These are phyloP conservation scores for Trichosporon sp. DNA, from an alignment of 1,284 basidiomycete genomes.

Conservation along the genomic window DNA sequence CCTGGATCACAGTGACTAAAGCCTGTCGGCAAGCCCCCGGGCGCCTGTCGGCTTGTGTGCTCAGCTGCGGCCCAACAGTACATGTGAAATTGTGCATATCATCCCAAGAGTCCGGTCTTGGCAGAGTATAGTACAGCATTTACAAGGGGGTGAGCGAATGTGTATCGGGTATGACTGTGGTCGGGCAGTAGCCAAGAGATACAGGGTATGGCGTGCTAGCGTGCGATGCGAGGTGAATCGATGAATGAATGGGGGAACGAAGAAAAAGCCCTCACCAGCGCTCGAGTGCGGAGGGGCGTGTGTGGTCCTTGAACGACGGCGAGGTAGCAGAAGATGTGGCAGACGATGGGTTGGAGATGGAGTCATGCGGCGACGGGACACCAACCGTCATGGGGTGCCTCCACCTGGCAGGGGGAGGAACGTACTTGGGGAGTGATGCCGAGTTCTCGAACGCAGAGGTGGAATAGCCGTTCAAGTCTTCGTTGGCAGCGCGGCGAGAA, in stretches of 20 bases:
- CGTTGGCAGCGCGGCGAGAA: background rate
- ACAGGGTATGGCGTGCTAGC: background rate
- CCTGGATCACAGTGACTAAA: too few relatives aligned
- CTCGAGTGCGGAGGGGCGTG: background rate
- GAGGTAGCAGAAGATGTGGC: background rate
- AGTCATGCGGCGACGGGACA: background rate
- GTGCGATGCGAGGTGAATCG: background rate
- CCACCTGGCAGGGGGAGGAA: background rate
- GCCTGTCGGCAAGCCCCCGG: too few relatives aligned
- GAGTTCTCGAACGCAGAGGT: background rate
- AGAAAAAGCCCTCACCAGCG: background rate
- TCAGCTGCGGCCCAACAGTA: background rate
- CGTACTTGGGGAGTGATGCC: background rate
- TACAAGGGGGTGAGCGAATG: background rate
- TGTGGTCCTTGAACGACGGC: background rate
- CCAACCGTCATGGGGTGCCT: background rate
- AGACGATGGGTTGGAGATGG: background rate
- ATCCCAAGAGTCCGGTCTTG: background rate
- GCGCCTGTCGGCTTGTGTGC: too few relatives aligned
- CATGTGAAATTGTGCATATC: background rate
- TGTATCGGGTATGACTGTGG: background rate
- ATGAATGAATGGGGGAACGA: background rate
- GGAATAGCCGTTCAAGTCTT: background rate
- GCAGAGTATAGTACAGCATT: background rate
- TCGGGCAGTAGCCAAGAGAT: background rate